phyloP scores from a whole-genome alignment of 768 basidiomycete genomes.

The Trametes gibbosa region DNA sequence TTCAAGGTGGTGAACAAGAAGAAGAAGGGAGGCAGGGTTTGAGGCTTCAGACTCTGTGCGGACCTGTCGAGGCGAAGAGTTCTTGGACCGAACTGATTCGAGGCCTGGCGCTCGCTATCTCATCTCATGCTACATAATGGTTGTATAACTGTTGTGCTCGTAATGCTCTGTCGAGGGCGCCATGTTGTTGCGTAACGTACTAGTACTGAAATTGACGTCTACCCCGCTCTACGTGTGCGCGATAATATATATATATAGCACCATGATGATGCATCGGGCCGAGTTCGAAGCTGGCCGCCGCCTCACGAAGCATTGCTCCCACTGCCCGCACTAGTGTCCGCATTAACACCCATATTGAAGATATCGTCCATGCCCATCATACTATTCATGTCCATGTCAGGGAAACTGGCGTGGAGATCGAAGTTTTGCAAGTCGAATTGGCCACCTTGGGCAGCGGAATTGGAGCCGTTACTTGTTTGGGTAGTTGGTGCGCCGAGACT shows the following conservation, averaged over 20 bases:
- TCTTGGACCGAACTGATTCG: not conserved
- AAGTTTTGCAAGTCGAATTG: slow-evolving; percentile 46
- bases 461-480: slow-evolving; percentile 10
- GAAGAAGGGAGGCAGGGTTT: slow-evolving; percentile 75
- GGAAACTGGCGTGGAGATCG: slow-evolving; percentile 45
- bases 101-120: not conserved
- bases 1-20: slow-evolving; percentile 97
- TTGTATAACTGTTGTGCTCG: slow-evolving; percentile 19
- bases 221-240: slow-evolving; percentile 3
- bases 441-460: slow-evolving; percentile 7
- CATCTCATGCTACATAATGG: slow-evolving; percentile 1
- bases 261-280: no score
- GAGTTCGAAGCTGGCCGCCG: not conserved
- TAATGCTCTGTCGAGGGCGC: slow-evolving; percentile 2
- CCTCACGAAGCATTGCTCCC: not conserved
- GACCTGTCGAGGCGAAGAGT: not conserved
- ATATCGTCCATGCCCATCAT: slow-evolving; percentile 55
- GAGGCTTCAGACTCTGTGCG: slow-evolving; percentile 25
- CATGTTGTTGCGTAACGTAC: slow-evolving; percentile 15
- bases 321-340: not conserved
- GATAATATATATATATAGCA: not conserved
- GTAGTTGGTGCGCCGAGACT: slow-evolving; percentile 39
- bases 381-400: slow-evolving; percentile 49
- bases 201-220: slow-evolving; percentile 5
- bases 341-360: slow-evolving; percentile 38